Evolutionary conservation across 192 early-diverging fungal genomes (phyloP).

Genomic region (Phlyctochytrium planicorne): DNA sequence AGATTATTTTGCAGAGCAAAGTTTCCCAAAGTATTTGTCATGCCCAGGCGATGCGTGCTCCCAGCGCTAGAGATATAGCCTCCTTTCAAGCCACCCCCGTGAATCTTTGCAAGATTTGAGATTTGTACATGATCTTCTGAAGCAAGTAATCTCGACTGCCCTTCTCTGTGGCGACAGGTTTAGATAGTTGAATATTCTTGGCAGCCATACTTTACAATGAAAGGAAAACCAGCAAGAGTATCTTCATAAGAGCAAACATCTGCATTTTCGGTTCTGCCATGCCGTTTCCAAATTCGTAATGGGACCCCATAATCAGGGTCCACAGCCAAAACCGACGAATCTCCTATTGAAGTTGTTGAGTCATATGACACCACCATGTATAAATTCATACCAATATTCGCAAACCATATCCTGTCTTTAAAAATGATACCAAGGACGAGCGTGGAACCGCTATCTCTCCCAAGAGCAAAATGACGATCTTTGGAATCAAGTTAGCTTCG

Average conservation of each 20-base stretch:
- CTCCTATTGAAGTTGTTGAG: neutral
- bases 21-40: neutral
- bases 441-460: neutral
- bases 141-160: neutral
- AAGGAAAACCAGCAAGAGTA: neutral
- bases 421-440: neutral
- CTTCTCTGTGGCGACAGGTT: neutral
- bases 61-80: neutral
- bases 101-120: neutral
- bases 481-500: too few relatives aligned
- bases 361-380: too few relatives aligned
- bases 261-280: neutral
- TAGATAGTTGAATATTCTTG: neutral
- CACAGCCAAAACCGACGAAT: neutral
- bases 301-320: neutral
- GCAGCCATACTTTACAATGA: neutral
- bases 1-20: neutral
- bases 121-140: neutral
- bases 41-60: neutral
- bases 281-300: neutral
- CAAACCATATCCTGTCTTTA: neutral
- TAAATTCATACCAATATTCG: too few relatives aligned
- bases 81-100: neutral
- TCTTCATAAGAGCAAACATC: neutral
- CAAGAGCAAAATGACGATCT: too few relatives aligned